Evolutionary conservation across 257 asterid species (phyloP), one percentile per base, ranked within the genome.

Genomic region (Penstemon davidsonii): DNA sequence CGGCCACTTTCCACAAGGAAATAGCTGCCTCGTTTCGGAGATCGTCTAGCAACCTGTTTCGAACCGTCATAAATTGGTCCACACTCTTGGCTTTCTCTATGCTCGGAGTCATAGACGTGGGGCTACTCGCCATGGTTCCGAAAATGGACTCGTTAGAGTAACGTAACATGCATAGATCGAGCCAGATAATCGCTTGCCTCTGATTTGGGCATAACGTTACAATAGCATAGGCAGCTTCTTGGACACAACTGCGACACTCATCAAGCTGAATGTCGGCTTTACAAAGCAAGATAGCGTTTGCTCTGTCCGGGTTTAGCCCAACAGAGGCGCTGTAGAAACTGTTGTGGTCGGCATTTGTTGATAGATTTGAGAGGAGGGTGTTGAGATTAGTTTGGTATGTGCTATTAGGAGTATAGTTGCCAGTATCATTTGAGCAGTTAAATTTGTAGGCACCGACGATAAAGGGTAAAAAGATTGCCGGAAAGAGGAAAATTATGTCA

Each of bases 11-110:
- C 25, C 8, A 4, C 4, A 50, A 18, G 11, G 53, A 0, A 18
- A 15, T 4, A 4, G 74, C 74, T 5, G 74, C 74, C 54, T 12
- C 7, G 36, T 8, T 4, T 9, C 53, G 45, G 8, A 70, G 62
- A 60, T 18, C 44, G n/a, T 51, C 74, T 3, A 60, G 6, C 46
- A 70, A 46, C 45, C 3, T 44, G 42, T 12, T 4, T 42, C 43
- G 37, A 1, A 18, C 55, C 44, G 0, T 19, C 52, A 7, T 61
- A 46, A 61, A 13, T 52, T 8, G 9, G 6, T 25, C 40, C 3
- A n/a, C 40, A 7, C 5, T 55, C 60, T 5, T 18, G 7, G 10
- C 60, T 7, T 55, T 55, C 4, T 3, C 41, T n/a, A 40, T 2
- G 9, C 9, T 55, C 39, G 40, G 5, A 5, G 33, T 6, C 39